Evolutionary conservation across 805 yeast genomes (phyloP), one percentile per base, ranked within the genome.

Genomic region (Lipomyces japonicus): DNA sequence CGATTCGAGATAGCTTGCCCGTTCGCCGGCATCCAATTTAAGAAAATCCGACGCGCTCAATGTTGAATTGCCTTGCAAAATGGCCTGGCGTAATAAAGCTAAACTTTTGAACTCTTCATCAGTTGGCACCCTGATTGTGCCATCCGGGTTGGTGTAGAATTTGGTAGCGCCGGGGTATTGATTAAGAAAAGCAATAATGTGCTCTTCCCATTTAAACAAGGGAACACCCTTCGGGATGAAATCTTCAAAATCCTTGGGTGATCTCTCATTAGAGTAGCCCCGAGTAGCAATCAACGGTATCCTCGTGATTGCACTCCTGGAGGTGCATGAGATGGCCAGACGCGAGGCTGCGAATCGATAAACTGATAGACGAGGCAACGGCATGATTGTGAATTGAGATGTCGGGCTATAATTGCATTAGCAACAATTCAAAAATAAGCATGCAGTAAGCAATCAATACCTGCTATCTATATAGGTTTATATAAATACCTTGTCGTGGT

Each of bases 71-170:
- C 39, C 37, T n/a, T 26, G 26, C 23, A 34, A 42, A 23, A 34
- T 14, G 19, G n/a, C 16, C 37, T 26, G 32, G 32, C 50, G 84
- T 61, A 86, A 74, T 59, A 79, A 83, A 19, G 91, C 88, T 48
- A 86, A 78, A 40, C 79, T 78, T 67, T 83, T 80, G 63, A 85
- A 75, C 70, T 86, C 93, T 35, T 70, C 68, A 62, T 86, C 95
- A 25, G 75, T 67, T 42, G 89, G 91, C 21, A 73, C 77, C 58
- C 89, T 75, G 46, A 82, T 77, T 9, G 87, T 71, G 4, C 95
- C 95, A 64, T 86, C 91, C 43, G 83, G 76, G 66, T 83, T 82
- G 64, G 82, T 79, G 67, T 80, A 86, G 57, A 84, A 73, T 64
- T 80, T 77, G 49, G 82, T 76, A 28, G 84, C 77, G 25, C 81